Evolutionary conservation across 208 protist species (phyloP).

Genomic region (Acanthamoeba quina): DNA sequence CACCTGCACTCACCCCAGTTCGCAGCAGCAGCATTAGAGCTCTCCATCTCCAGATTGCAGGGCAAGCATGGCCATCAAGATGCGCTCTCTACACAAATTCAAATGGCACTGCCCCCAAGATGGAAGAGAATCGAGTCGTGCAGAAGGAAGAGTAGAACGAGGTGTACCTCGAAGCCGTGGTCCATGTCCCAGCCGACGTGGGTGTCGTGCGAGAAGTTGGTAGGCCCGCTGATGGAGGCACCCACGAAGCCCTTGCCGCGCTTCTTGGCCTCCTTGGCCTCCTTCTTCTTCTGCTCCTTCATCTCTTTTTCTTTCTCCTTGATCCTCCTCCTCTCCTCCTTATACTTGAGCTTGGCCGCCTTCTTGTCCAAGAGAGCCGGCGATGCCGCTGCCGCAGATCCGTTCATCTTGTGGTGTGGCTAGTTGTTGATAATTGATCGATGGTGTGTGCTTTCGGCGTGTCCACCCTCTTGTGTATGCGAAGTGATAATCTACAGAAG

Average conservation of each 20-base stretch:
- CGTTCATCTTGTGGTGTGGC: not conserved
- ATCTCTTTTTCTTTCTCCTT: conserved; percentile 61
- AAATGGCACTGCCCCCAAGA: not conserved
- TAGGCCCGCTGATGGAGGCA: conserved; percentile 66
- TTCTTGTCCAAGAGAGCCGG: conserved; percentile 41
- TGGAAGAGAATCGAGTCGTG: too few relatives aligned
- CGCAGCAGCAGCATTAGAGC: not conserved
- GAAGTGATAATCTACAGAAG: not conserved
- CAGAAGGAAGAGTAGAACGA: not conserved
- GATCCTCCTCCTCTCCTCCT: conserved; percentile 36
- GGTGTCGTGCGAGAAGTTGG: conserved; percentile 80
- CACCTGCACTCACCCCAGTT: conserved; percentile 4
- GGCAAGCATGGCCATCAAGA: not conserved
- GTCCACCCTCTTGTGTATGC: not conserved
- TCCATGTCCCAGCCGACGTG: conserved; percentile 82
- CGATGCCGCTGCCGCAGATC: not conserved
- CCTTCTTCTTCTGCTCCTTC: conserved; percentile 64
- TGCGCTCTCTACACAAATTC: not conserved
- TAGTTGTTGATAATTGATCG: not conserved
- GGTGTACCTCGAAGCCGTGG: conserved; percentile 76
- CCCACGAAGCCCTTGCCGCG: conserved; percentile 50
- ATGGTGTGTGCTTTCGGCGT: not conserved
- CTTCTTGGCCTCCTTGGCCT: conserved; percentile 67
- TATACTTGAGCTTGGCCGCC: conserved; percentile 54
- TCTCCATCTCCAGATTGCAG: not conserved